Evolutionary conservation across 768 basidiomycete genomes (phyloP).

Genomic region (Russula sp.): DNA sequence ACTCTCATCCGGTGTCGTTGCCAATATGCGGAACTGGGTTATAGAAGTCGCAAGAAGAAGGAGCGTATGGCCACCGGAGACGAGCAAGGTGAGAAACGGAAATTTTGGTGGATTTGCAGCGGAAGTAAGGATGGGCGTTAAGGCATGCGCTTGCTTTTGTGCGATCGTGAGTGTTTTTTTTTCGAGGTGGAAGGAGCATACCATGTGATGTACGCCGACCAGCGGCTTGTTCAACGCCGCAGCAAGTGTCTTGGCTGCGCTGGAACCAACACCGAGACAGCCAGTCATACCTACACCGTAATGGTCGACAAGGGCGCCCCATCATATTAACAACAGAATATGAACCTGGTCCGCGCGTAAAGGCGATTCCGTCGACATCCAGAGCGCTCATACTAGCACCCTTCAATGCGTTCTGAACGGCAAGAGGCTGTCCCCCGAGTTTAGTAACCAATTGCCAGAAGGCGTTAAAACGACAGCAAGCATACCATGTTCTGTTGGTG

Average conservation of each 20-base stretch:
- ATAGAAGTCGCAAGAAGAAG: constrained; percentile 64
- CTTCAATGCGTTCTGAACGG: constrained; percentile 56
- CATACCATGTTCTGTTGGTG: constrained; percentile 76
- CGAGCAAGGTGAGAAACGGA: constrained; percentile 82
- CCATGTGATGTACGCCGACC: constrained; percentile 95
- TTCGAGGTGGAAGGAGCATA: constrained; percentile 28
- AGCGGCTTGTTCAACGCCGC: constrained; percentile 71
- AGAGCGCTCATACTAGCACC: constrained; percentile 52
- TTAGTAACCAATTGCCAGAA: neutral
- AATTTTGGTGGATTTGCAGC: constrained; percentile 43
- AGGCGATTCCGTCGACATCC: constrained; percentile 82
- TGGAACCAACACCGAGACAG: constrained; percentile 71
- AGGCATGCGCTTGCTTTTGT: constrained; percentile 81
- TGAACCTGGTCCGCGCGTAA: constrained; percentile 78
- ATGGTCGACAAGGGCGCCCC: neutral
- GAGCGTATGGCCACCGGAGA: constrained; percentile 94
- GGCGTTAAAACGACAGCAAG: constrained; percentile 3
- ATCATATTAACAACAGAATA: no score
- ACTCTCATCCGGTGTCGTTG: constrained; percentile 66
- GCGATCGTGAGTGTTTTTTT: constrained; percentile 4
- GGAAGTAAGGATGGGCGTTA: constrained; percentile 19
- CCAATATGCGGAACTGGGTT: constrained; percentile 57
- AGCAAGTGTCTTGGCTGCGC: constrained; percentile 81
- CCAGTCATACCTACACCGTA: constrained; percentile 58
- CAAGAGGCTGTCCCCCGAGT: constrained; percentile 49